Evolutionary conservation across 2,329 filamentous ascomycete species (phyloP), one percentile per base, ranked within the genome.

Genomic region (Beauveria scarabaeidicola): DNA sequence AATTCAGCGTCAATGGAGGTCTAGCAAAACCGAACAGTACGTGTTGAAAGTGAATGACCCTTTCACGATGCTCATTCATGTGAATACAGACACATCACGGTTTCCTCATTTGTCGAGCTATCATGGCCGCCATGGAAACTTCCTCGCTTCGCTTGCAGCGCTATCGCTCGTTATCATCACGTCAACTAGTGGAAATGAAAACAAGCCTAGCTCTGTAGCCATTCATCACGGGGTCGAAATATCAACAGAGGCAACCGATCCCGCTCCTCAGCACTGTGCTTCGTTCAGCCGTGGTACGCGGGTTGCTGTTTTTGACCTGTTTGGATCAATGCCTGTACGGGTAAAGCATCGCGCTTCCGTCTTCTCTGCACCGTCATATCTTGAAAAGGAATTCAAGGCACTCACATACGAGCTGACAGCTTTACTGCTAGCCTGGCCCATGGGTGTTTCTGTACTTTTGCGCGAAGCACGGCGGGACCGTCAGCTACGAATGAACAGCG

Each of bases 241-340:
- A 38, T 77, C 82, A 52, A 82, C 90, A 29, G 78, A 88, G 59
- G 73, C 78, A 1, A 87, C 89, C 6, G 82, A 84, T 5, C 76
- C 79, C 11, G 71, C 78, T 8, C 81, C 85, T 52, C 81, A 89
- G 50, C 76, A 79, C 52, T 66, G 90, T 7, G 66, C 78, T 9
- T 75, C 73, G 40, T 81, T 79, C 59, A 70, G 76, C 21, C 84
- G 90, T 74, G 93, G 93, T 5, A 96, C 92, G 0, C 82, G 84
- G 29, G 85, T 93, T 2, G 81, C 80, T 0, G 87, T 96, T 6
- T 83, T 86, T 59, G 87, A 96, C 69, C 76, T 97, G 1, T 97
- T 97, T 72, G 91, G 92, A 0, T 88, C 86, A 61, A 90, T 97
- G 83, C 91, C 93, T 0, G 93, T 97, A 13, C 85, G 93, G 15